Base-by-base conservation (phyloP, 257 asterid species). In the Penstemon davidsonii region DNA sequence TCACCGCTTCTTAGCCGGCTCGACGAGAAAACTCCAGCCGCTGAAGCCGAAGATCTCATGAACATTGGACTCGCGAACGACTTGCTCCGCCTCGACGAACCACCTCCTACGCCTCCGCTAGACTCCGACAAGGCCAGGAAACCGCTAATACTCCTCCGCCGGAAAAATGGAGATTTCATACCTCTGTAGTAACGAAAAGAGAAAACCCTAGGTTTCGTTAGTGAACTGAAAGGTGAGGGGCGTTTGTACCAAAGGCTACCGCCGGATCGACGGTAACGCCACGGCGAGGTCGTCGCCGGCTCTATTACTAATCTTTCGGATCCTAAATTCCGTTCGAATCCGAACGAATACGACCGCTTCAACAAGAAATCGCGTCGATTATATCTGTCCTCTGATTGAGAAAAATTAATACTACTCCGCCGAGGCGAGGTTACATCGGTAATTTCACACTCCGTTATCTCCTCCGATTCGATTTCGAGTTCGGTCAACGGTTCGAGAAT, bases 11-110 rank as follows among this genome's bases (percentile, higher is more conserved):
- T 66, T 7, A 86, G 83, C 87, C 98, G 84, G 84, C 98, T 94
- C 66, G 99, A 90, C 43, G 92, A 86, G 79, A 81, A 89, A 12
- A 67, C 76, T 3, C 79, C 81, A 5, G 69, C 81, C 8, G 78
- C 74, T 15, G 71, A 78, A 1, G 71, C 84, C 12, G 88, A 82
- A 55, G 87, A 60, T 64, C 90, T 78, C 88, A 81, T 76, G 78
- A 90, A 90, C 87, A 93, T 85, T 2, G 97, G 99, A 76, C 97
- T 90, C 5, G 99, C 95, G 62, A 93, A 84, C n/a, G 95, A 90
- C 55, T 83, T 90, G 37, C 92, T 83, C 80, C 99, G 66, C 62
- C 97, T 44, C 0, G 95, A 88, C 5, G 97, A 92, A 3, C 89
- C 87, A 49, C 93, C 92, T 49, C 91, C 87, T 43, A 69, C 33